Evolutionary conservation across 345 rosid genomes (phyloP), one percentile per base, ranked within the genome.

Genomic region (Sisymbrium altissimum): DNA sequence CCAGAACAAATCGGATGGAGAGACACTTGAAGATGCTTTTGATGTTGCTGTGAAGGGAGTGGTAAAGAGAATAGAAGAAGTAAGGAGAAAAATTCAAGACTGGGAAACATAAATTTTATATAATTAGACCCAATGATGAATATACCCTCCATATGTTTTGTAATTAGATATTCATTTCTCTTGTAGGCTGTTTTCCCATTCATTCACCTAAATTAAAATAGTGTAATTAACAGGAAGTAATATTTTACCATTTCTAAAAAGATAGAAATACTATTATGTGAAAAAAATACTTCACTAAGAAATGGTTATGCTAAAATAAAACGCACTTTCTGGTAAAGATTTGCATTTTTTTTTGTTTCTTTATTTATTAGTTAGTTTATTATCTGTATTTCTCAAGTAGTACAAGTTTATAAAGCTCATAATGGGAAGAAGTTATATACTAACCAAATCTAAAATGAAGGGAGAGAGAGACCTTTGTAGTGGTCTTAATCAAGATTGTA

Each of bases 21-120:
- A 66, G 21, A 43, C n/a, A 5, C 15, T 77, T 35, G 86, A 81
- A 41, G 94, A 86, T 81, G 86, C 91, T 41, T 78, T 86, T 54
- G 80, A 82, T 60, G 17, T 85, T 15, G 86, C 94, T 10, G 55
- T 88, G 14, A 73, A 68, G 11, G 68, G 78, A 50, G 72, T 81
- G 21, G 33, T 84, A 3, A 64, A 73, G 49, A 82, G 84, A 60
- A 75, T 82, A 2, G 44, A 70, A 38, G 55, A 38, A 19, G 54
- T 66, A 40, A 77, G 76, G 77, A 69, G 63, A 74, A 53, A 74
- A 27, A 14, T 18, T 25, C 45, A 55, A 12, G 49, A 48, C 13
- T 33, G 25, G 44, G 14, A 30, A 56, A 32, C n/a, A 19, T 5
- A 6, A n/a, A n/a, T 18, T 11, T 3, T 8, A 52, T 13, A 33